Base-by-base conservation (phyloP, 2,329 filamentous ascomycete species). In the Apiospora kogelbergensis region DNA sequence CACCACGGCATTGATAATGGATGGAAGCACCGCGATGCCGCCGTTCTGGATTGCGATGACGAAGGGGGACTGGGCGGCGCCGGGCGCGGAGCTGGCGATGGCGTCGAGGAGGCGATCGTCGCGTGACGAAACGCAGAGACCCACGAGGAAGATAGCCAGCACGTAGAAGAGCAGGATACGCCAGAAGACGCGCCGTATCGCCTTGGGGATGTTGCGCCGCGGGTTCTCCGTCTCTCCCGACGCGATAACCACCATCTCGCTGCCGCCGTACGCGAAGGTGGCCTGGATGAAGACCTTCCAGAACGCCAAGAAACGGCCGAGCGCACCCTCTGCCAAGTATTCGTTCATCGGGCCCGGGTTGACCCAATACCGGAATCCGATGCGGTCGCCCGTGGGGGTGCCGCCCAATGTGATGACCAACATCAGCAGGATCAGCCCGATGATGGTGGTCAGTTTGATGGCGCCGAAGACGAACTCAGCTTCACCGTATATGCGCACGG, bases 101-200 rank as follows among this genome's bases (percentile, higher is more conserved):
- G 1, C 83, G 82, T 73, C 89, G 88, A 72, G 90, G 89, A 26
- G 82, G 79, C 6, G 94, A 88, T 0, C 87, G 78, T 0, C 72
- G 0, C 46, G 87, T 87, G 83, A 95, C 1, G 91, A 91, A 4
- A 95, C 90, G 66, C 91, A 85, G 85, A 93, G 93, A 76, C 92
- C 92, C 67, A 95, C 83, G 66, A 95, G 85, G 67, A 95, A 86
- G 44, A 94, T 91, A 24, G 88, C 90, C 69, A 93, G 80, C 74
- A 90, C 85, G 84, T 95, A 95, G 84, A 95, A 95, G 82, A 95
- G 83, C 72, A 93, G 80, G 78, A 95, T 95, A 69, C 93, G 92
- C 83, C 88, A 95, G 80, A 95, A 95, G 73, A 92, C 94, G 65
- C 94, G 85, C 78, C 90, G 91, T 83, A 94, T 94, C 67, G 92